Evolutionary conservation across 495 filamentous ascomycete species (phyloP).

Genomic region (Podospora sp.): DNA sequence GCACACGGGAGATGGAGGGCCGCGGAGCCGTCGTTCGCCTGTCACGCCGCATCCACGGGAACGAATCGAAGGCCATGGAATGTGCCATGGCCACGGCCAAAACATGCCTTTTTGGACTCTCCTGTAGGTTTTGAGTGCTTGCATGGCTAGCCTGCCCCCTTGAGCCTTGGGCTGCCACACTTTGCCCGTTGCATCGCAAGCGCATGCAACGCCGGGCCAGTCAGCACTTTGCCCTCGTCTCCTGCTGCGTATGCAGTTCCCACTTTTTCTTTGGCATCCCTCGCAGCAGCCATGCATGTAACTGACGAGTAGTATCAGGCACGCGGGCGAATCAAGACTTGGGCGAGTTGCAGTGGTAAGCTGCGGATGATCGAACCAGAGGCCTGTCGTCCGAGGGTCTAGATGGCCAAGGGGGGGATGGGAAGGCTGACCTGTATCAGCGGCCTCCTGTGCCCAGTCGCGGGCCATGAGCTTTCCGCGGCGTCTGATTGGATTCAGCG

Average conservation of each 20-base stretch:
- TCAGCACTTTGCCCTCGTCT: background rate
- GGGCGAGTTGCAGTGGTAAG: background rate
- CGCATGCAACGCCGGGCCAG: conserved; percentile 6
- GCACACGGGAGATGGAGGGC: background rate
- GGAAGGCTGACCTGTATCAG: conserved; percentile 14
- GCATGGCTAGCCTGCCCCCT: conserved; percentile 25
- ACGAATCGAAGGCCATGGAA: conserved; percentile 8
- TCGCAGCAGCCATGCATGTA: too few relatives aligned
- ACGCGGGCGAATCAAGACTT: conserved; percentile 19
- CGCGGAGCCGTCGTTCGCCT: background rate
- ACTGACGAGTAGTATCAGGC: background rate
- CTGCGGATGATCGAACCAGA: background rate
- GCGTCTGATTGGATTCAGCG: conserved; percentile 6
- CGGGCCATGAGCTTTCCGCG: background rate
- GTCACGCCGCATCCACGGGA: background rate
- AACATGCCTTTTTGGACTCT: conserved; percentile 11
- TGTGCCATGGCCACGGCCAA: conserved; percentile 7
- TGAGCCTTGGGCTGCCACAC: conserved; percentile 24
- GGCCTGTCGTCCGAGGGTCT: background rate
- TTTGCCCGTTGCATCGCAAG: background rate
- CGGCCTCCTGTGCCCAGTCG: conserved; percentile 21
- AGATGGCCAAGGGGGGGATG: background rate
- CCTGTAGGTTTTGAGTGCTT: conserved; percentile 25
- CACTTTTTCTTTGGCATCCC: background rate
- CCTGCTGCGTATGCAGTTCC: conserved; percentile 1